Base-by-base conservation (phyloP, 2,329 filamentous ascomycete genomes). In the Acrodontium crateriforme region DNA sequence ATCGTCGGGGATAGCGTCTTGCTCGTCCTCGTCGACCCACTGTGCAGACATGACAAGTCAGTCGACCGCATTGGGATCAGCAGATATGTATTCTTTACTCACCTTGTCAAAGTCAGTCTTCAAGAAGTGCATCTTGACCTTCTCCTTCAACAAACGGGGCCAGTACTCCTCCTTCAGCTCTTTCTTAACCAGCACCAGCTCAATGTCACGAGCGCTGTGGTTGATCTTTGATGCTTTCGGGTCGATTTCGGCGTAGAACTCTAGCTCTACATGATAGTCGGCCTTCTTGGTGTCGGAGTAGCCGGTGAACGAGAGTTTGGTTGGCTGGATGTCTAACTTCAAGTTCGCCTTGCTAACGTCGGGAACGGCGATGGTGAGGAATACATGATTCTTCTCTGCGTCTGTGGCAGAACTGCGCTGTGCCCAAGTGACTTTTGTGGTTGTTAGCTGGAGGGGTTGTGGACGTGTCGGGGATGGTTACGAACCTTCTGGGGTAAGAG, bases 41-140 rank as follows among this genome's bases (percentile, higher is more conserved):
- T 76, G n/a, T n/a, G n/a, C n/a, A 27, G 16, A 30, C 22, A 27
- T 26, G 21, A 18, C 26, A 31, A 28, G 18, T 10, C 25, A 21
- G 18, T 31, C 12, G 25, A 23, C 16, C 24, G 34, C 28, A 23
- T 30, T 24, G 19, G 9, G 8, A 20, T 20, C n/a, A 8, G n/a
- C n/a, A n/a, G 9, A 11, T 14, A 17, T 25, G n/a, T 13, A 6
- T 19, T 19, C 21, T 8, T 22, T 12, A 45, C 67, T 35, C 55
- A 78, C 74, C 78, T 93, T 94, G 67, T 94, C 85, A 49, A 98
- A 98, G 64, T 98, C 79, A 41, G 89, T 95, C 77, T 93, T 93
- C 51, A 98, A 62, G 72, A 84, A 98, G 64, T 95, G 89, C 30
- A 81, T 63, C 67, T 83, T 93, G 69, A 82, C 78, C 44, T 65